Evolutionary conservation across 257 asterid species (phyloP).

Genomic region (Henckelia pumila): DNA sequence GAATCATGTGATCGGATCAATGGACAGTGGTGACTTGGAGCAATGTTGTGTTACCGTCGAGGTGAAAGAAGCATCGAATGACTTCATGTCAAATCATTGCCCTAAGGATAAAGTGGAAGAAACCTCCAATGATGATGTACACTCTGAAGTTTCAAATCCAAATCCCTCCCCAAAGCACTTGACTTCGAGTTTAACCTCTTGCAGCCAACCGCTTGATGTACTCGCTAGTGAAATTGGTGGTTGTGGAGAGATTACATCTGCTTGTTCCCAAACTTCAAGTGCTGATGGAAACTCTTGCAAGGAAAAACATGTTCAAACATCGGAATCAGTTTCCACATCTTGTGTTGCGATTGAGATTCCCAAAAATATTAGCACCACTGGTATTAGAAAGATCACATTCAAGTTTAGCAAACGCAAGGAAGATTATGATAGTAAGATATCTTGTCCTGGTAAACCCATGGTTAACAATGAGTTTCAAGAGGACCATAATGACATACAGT

Average conservation of each 20-base stretch:
- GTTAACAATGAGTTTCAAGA: conserved; percentile 36
- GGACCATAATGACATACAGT: conserved; percentile 35
- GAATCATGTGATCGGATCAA: conserved; percentile 25
- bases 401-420: conserved; percentile 86
- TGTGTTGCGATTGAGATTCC: conserved; percentile 93
- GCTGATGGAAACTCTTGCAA: conserved; percentile 52
- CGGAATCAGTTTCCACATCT: conserved; percentile 48
- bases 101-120: conserved; percentile 50
- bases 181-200: conserved; percentile 49
- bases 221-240: conserved; percentile 48
- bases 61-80: conserved; percentile 29
- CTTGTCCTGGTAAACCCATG: conserved; percentile 40
- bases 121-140: conserved; percentile 72
- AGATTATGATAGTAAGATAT: conserved; percentile 32
- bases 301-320: conserved; percentile 46
- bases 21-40: conserved; percentile 29
- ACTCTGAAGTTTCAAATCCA: conserved; percentile 86
- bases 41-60: conserved; percentile 23
- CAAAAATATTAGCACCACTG: conserved; percentile 82
- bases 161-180: conserved; percentile 63
- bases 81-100: conserved; percentile 35
- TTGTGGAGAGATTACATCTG: conserved; percentile 74
- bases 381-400: conserved; percentile 86
- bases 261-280: conserved; percentile 45
- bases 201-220: conserved; percentile 51